A percentile compares a stretch with the other conserved stretches of the same genome.
Evolutionary conservation across 768 basidiomycete genomes (phyloP).

Genomic region (Psilocybe sp.): DNA sequence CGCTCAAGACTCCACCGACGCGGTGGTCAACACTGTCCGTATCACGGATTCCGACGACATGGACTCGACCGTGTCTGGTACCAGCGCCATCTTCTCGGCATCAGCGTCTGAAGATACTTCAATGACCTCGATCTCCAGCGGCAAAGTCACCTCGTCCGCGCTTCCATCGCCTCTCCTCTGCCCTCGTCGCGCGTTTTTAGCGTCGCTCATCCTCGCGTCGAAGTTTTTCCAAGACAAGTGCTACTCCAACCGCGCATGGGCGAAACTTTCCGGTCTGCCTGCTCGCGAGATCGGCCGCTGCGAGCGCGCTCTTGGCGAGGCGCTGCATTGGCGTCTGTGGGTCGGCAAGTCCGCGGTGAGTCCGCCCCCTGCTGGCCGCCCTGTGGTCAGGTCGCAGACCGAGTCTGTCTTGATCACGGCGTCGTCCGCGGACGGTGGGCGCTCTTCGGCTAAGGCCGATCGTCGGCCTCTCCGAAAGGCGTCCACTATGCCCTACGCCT

Average conservation of each 20-base stretch:
- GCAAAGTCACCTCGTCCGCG: constrained; percentile 20
- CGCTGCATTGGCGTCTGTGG: constrained; percentile 91
- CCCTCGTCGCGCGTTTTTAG: constrained; percentile 85
- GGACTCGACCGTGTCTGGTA: constrained; percentile 11
- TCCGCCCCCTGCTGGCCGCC: constrained; percentile 24
- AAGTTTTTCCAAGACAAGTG: constrained; percentile 94
- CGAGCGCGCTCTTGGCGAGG: constrained; percentile 83
- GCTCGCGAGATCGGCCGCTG: constrained; percentile 85
- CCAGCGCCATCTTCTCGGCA: constrained; percentile 6
- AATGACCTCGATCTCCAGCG: constrained; percentile 10
- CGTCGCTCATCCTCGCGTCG: constrained; percentile 82
- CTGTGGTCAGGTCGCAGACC: constrained; percentile 49
- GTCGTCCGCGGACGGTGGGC: neutral
- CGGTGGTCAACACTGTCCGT: constrained; percentile 42
- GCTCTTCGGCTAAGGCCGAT: neutral
- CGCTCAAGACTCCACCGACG: constrained; percentile 15
- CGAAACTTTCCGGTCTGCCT: constrained; percentile 85
- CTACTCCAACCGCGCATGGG: constrained; percentile 94
- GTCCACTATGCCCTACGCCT: constrained; percentile 34
- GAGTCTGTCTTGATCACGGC: constrained; percentile 32
- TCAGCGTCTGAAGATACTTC: constrained; percentile 4
- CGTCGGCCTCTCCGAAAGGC: constrained; percentile 30
- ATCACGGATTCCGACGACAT: constrained; percentile 28
- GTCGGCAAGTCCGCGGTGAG: constrained; percentile 63
- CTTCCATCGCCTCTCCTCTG: constrained; percentile 85